Conservation (phyloP, 2,329 filamentous ascomycete genomes). For the Arachnomyces sp. region DNA sequence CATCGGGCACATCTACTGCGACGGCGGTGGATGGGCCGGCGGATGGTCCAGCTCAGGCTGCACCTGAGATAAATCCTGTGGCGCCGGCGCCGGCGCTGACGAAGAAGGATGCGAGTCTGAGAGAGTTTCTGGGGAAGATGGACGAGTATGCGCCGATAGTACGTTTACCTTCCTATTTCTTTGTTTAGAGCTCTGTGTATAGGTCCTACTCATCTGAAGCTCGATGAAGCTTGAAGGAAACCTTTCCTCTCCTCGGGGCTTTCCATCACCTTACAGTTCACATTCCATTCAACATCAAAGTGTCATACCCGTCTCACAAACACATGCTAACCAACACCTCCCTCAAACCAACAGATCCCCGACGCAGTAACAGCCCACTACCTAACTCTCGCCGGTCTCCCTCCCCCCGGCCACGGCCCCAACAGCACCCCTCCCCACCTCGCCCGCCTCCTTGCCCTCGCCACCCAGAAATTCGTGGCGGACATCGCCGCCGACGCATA, state of each 20-base stretch:
- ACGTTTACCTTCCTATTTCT: constrained; percentile 31
- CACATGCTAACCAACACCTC: constrained; percentile 8
- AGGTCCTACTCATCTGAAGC: too few species aligned
- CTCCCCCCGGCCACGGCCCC: constrained; percentile 74
- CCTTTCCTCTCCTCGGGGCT: too few species aligned
- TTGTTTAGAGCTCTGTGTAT: too few species aligned
- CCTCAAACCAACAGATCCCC: constrained; percentile 83
- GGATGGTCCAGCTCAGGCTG: constrained; percentile 20
- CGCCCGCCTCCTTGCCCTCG: constrained; percentile 85
- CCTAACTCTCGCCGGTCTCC: constrained; percentile 88
- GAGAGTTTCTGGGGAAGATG: constrained; percentile 92
- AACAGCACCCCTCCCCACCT: constrained; percentile 72
- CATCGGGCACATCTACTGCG: neutral
- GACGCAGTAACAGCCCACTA: constrained; percentile 98
- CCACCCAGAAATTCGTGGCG: constrained; percentile 98
- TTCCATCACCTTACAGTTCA: neutral
- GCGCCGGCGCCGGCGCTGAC: constrained; percentile 32
- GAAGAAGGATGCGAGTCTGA: constrained; percentile 84
- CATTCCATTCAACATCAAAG: constrained; percentile 1
- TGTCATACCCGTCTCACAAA: neutral
- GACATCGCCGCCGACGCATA: constrained; percentile 97
- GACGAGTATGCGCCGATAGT: constrained; percentile 97
- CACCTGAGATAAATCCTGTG: constrained; percentile 17
- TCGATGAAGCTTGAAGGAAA: too few species aligned
- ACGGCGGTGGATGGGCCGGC: constrained; percentile 1